Evolutionary conservation across 176 grass and related monocot genomes (phyloP).

Genomic region (Poa pratensis): DNA sequence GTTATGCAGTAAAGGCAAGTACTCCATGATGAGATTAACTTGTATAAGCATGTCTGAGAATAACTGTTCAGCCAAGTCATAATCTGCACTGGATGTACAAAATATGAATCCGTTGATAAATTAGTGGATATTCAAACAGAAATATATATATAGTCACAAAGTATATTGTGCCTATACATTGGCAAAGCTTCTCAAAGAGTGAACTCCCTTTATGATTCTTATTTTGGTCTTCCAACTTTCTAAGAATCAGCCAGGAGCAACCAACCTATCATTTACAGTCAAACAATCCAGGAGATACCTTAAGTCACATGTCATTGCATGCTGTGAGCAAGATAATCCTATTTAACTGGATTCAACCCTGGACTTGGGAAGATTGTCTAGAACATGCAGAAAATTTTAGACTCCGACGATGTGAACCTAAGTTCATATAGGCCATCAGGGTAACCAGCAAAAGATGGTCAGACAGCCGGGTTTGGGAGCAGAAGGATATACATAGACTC

Average conservation of each 20-base stretch:
- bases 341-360: background rate
- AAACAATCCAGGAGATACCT: background rate
- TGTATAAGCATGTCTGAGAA: background rate
- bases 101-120: background rate
- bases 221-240: background rate
- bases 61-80: background rate
- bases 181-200: background rate
- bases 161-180: background rate
- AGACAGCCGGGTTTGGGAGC: background rate
- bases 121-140: background rate
- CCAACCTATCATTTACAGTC: background rate
- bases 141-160: background rate
- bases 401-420: background rate
- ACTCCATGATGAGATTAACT: background rate
- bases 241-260: background rate
- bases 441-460: background rate
- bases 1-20: background rate
- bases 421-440: background rate
- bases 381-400: background rate
- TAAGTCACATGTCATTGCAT: background rate
- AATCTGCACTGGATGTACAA: background rate
- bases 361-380: background rate
- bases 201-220: background rate
- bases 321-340: conserved; percentile 4
- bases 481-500: background rate